Percentiles rank a stretch among this genome's conserved stretches.
Conservation (phyloP, 768 basidiomycete species). For the Mycena belliarum region DNA sequence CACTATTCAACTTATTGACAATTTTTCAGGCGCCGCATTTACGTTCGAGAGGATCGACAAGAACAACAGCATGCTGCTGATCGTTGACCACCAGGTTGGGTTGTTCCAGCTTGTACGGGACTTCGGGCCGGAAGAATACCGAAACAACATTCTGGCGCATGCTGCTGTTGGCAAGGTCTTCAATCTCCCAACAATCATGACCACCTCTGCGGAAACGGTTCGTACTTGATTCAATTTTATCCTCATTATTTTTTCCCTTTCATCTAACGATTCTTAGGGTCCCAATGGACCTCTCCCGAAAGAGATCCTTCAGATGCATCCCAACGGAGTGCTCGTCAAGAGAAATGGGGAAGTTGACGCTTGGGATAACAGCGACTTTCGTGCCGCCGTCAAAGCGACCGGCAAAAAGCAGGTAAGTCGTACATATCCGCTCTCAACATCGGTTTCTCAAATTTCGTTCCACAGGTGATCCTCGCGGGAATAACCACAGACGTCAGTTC, state of each 20-base stretch:
- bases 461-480: too few relatives aligned
- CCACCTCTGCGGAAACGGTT: conserved; percentile 47
- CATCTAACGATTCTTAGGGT: conserved; percentile 27
- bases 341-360: conserved; percentile 43
- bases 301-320: conserved; percentile 47
- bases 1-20: not conserved
- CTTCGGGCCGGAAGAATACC: conserved; percentile 36
- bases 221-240: not conserved
- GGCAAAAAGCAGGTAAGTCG: conserved; percentile 44
- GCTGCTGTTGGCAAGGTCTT: conserved; percentile 47
- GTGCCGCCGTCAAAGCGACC: conserved; percentile 44
- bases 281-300: conserved; percentile 50
- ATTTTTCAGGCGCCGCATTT: conserved; percentile 18
- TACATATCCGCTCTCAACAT: too few relatives aligned
- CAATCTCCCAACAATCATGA: conserved; percentile 46
- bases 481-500: conserved; percentile 44
- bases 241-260: not conserved
- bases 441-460: too few relatives aligned
- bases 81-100: conserved; percentile 53
- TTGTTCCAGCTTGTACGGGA: conserved; percentile 49
- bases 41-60: conserved; percentile 45
- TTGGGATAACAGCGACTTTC: conserved; percentile 53
- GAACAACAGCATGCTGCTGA: conserved; percentile 41
- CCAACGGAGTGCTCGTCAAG: conserved; percentile 45
- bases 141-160: conserved; percentile 49